phyloP scores from a whole-genome alignment of 1,139 yeast species.

The Geotrichum aggregatum region DNA sequence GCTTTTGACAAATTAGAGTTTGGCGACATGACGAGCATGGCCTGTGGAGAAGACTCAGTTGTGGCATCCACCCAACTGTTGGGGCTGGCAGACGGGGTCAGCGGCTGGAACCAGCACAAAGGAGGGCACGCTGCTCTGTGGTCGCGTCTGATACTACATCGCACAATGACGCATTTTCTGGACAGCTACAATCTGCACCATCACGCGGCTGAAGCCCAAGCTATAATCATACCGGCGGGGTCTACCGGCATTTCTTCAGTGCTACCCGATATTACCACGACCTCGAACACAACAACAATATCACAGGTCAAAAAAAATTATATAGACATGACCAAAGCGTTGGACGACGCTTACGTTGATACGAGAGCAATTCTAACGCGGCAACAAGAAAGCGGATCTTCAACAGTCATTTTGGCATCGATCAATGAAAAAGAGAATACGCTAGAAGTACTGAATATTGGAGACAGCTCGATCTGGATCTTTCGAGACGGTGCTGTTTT shows the following conservation, averaged over 20 bases:
- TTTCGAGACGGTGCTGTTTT: slow-evolving; percentile 49
- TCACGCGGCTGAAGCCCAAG: not conserved
- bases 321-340: slow-evolving; percentile 34
- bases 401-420: slow-evolving; percentile 52
- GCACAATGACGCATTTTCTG: slow-evolving; percentile 40
- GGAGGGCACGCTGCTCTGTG: slow-evolving; percentile 50
- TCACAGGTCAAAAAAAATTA: slow-evolving; percentile 3
- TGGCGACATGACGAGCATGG: slow-evolving; percentile 18
- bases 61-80: slow-evolving; percentile 53
- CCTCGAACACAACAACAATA: not conserved
- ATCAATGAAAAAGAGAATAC: slow-evolving; percentile 40
- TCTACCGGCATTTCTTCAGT: not conserved
- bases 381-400: slow-evolving; percentile 50
- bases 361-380: slow-evolving; percentile 54
- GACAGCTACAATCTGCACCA: slow-evolving; percentile 15
- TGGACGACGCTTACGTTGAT: slow-evolving; percentile 52
- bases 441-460: slow-evolving; percentile 50
- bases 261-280: not conserved
- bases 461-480: slow-evolving; percentile 52
- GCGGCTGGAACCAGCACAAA: slow-evolving; percentile 53
- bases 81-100: slow-evolving; percentile 60
- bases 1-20: slow-evolving; percentile 20
- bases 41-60: slow-evolving; percentile 56
- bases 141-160: slow-evolving; percentile 50
- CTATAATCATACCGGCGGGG: not conserved